Evolutionary conservation across 2,329 filamentous ascomycete species (phyloP).

Genomic region (Fusarium hainanense): DNA sequence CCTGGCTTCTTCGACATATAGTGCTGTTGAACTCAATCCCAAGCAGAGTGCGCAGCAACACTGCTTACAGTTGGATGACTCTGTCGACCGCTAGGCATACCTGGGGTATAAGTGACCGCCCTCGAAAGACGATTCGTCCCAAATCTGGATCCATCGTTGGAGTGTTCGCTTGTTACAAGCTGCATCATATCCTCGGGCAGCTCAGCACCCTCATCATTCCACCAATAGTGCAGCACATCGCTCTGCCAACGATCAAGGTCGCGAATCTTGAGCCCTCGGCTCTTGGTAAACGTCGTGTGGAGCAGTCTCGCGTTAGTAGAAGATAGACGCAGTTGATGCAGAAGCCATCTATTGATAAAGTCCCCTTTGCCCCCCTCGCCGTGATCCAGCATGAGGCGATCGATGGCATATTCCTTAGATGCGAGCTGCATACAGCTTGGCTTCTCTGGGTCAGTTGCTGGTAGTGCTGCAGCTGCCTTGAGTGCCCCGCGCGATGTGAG

Average conservation of each 20-base stretch:
- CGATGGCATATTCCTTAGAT: conserved; percentile 62
- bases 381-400: conserved; percentile 54
- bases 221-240: conserved; percentile 55
- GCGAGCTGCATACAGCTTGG: conserved; percentile 53
- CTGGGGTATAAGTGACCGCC: conserved; percentile 45
- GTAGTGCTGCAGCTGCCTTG: conserved; percentile 52
- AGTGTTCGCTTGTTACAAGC: conserved; percentile 39
- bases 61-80: conserved; percentile 17
- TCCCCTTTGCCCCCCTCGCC: conserved; percentile 55
- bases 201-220: conserved; percentile 45
- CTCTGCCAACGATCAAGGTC: conserved; percentile 52
- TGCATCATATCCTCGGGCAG: conserved; percentile 22
- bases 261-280: conserved; percentile 48
- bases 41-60: conserved; percentile 28
- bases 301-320: conserved; percentile 59
- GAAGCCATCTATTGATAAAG: conserved; percentile 63
- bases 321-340: conserved; percentile 61
- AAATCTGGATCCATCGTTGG: conserved; percentile 42
- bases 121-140: conserved; percentile 45
- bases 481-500: conserved; percentile 57
- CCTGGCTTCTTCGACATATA: background rate
- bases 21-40: background rate
- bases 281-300: conserved; percentile 49
- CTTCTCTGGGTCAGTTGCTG: conserved; percentile 51
- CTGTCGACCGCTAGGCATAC: conserved; percentile 2